Evolutionary conservation across 2,329 filamentous ascomycete species (phyloP).

Genomic region (Colletotrichum karsti): DNA sequence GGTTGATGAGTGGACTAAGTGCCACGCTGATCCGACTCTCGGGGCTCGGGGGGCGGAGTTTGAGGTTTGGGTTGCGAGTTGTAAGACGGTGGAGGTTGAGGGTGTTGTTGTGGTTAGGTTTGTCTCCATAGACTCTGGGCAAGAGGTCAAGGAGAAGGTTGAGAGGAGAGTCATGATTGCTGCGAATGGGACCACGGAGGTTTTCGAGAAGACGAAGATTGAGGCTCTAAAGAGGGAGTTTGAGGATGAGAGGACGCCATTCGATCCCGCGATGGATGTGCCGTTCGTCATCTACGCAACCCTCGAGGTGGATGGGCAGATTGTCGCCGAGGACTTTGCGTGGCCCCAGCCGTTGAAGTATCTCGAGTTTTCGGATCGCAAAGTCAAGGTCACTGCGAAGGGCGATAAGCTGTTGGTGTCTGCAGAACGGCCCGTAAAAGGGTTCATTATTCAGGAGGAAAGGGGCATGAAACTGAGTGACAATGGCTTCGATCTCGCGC

Average conservation of each 20-base stretch:
- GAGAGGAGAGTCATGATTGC: conserved; percentile 34
- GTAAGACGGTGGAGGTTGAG: conserved; percentile 32
- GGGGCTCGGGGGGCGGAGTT: conserved; percentile 46
- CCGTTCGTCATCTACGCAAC: conserved; percentile 58
- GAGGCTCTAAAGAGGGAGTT: conserved; percentile 19
- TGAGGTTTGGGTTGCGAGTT: conserved; percentile 54
- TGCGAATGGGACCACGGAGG: conserved; percentile 49
- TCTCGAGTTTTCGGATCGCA: conserved; percentile 55
- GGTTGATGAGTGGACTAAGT: conserved; percentile 53
- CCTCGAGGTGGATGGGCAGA: conserved; percentile 45
- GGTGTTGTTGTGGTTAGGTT: conserved; percentile 44
- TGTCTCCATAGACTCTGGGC: conserved; percentile 50
- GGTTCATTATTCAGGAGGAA: conserved; percentile 61
- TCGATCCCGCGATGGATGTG: conserved; percentile 46
- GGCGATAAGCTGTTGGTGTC: conserved; percentile 39
- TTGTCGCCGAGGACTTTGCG: conserved; percentile 57
- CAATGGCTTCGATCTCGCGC: conserved; percentile 67
- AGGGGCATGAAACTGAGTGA: conserved; percentile 57
- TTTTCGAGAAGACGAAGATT: conserved; percentile 43
- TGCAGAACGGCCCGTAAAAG: conserved; percentile 61
- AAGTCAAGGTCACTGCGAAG: conserved; percentile 40
- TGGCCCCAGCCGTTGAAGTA: conserved; percentile 74
- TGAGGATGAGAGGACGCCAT: conserved; percentile 33
- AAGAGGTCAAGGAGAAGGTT: conserved; percentile 40
- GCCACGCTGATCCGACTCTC: conserved; percentile 50